Base-by-base conservation (phyloP, 208 protist genomes). In the Leptomonas seymouri region DNA sequence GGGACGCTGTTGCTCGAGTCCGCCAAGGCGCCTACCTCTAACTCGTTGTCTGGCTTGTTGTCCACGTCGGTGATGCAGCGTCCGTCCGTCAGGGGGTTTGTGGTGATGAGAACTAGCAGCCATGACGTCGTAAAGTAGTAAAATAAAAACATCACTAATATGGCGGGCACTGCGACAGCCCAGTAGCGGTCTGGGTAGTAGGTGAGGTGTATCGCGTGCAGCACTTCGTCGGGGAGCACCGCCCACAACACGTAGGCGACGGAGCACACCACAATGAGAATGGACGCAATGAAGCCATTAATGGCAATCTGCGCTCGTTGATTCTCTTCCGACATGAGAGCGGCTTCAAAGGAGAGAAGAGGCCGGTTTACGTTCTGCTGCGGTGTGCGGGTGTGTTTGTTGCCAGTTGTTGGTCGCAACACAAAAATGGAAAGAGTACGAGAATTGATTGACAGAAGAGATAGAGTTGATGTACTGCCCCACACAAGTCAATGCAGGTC, bases 101-200 rank as follows among this genome's bases (percentile, higher is more conserved):
- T 97, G 1, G 78, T 83, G 51, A 92, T 64, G 16, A 95, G 76
- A 18, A 93, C 68, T 28, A 94, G 36, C 21, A 87, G 55, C 76
- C 90, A 80, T 23, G 74, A 86, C 15, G 74, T 80, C 3, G 74
- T 81, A 8, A 93, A 75, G 67, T 94, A 94, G 51, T 93, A 93
- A 62, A 86, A 67, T 45, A 89, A 67, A 30, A 88, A 74, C 81
- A 96, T 93, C 31, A 91, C 80, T 20, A 97, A 49, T 0, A 93
- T 81, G 21, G 91, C 82, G 11, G 94, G 94, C 8, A 89, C 41
- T 39, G 91, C 91, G 4, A 93, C 71, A 11, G 94, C 94, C 94
- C 94, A 98, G 81, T 98, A 98, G 63, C 85, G 81, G 67, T 97
- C 90, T 0, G 94, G 94, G 69, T 97, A 95, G 77, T 98, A 97